These are phyloP conservation scores for Retiboletus fuscus DNA, from an alignment of 1,284 basidiomycete genomes.

Conservation along the genomic window DNA sequence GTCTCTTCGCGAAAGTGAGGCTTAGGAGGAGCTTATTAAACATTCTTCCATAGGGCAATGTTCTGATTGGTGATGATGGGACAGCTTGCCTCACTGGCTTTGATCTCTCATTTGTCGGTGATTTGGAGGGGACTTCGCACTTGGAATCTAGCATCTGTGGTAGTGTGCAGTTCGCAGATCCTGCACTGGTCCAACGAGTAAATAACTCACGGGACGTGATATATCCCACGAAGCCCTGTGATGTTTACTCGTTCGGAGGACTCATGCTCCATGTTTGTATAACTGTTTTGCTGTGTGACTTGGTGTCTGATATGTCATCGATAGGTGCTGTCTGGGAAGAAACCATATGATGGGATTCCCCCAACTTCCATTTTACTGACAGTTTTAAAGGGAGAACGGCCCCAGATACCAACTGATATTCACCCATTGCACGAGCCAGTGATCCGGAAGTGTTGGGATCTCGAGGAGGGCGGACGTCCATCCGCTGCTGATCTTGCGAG, in stretches of 20 bases:
- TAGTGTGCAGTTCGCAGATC: conserved; percentile 51
- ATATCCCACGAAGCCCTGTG: conserved; percentile 43
- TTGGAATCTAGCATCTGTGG: conserved; percentile 49
- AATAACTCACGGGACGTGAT: conserved; percentile 8
- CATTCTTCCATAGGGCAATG: conserved; percentile 38
- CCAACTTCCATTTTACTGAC: not conserved
- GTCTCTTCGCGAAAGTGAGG: not conserved
- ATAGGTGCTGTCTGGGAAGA: conserved; percentile 40
- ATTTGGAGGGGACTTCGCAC: conserved; percentile 50
- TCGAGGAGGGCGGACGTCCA: conserved; percentile 34
- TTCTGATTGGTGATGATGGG: conserved; percentile 41
- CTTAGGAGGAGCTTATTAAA: conserved; percentile 9
- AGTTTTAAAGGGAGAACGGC: conserved; percentile 28
- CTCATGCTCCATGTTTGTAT: conserved; percentile 43
- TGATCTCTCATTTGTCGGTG: conserved; percentile 51
- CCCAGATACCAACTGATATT: conserved; percentile 32
- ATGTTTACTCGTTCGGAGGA: conserved; percentile 50
- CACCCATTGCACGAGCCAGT: conserved; percentile 17
- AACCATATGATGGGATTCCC: conserved; percentile 34
- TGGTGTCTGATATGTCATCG: conserved; percentile 24
- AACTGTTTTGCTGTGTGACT: not conserved
- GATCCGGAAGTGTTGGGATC: conserved; percentile 40
- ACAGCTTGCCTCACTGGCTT: conserved; percentile 49
- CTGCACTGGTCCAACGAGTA: conserved; percentile 43
- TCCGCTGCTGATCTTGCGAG: conserved; percentile 26